Base-by-base conservation (phyloP, 1,284 basidiomycete species). In the Austropuccinia psidii region DNA sequence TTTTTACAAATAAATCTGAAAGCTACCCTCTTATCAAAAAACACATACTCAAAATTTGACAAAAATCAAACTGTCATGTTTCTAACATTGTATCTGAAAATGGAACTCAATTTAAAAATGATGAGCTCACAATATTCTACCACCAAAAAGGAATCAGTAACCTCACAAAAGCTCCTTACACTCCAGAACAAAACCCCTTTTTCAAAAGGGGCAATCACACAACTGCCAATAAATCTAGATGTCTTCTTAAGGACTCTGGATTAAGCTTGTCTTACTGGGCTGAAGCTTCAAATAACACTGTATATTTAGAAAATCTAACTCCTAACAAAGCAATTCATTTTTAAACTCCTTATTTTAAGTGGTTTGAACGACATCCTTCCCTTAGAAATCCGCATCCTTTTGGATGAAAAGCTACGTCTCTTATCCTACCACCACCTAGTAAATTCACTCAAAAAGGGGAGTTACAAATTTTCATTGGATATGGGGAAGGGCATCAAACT, bases 171-270 rank as follows among this genome's bases (percentile, higher is more conserved):
- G n/a, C n/a, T n/a, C n/a, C n/a, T n/a, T n/a, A n/a, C n/a, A n/a
- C n/a, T n/a, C n/a, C n/a, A n/a, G n/a, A 78, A 57, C n/a, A 77
- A 73, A 83, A 81, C 76, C 70, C 81, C 76, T 75, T 78, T 43
- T 76, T 80, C 0, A 77, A 80, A 76, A 60, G 81, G 55, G 13
- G 75, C 27, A 76, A 79, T 75, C 68, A 79, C 1, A 82, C 79
- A 1, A 77, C 77, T 24, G 58, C 79, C 1, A 77, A 79, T 17
- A 75, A 72, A 33, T 75, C 75, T 9, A 66, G 78, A 1, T 77
- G 79, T 0, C 76, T 83, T 75, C 75, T 82, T 0, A 52, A 77
- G 7, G 74, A 76, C 21, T 43, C 79, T 0, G 68, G 75, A 9
- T 76, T 83, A 0, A 80, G 79, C 8, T 72, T 69, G 50, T 75